phyloP scores from a whole-genome alignment of 768 basidiomycete genomes.

The Rhodocollybia butyracea region DNA sequence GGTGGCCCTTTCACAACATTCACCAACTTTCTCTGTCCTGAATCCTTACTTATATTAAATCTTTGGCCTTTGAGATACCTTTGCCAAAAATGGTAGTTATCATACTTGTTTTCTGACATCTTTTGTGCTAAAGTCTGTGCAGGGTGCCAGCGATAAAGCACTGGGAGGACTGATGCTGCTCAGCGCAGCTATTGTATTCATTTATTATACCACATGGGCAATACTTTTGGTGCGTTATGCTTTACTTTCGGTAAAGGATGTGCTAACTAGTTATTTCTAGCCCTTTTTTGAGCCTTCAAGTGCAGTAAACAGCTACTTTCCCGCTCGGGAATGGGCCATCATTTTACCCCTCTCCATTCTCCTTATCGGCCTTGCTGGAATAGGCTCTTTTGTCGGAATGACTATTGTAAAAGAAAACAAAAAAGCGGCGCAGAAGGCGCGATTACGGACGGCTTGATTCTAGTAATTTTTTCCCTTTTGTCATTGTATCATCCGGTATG shows the following conservation, averaged over 20 bases:
- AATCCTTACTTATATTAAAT: too few species aligned
- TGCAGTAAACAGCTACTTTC: constrained; percentile 77
- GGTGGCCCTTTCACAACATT: too few species aligned
- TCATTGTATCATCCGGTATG: neutral
- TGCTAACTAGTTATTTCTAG: constrained; percentile 29
- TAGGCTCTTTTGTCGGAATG: constrained; percentile 76
- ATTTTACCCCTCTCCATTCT: constrained; percentile 83
- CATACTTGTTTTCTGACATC: neutral
- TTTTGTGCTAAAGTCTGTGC: constrained; percentile 6
- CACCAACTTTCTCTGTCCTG: too few species aligned
- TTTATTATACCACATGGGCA: constrained; percentile 92
- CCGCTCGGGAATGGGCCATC: constrained; percentile 89
- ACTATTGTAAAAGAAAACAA: constrained; percentile 74
- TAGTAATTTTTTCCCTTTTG: constrained; percentile 8
- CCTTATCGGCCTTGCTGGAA: constrained; percentile 72
- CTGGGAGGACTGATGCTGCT: constrained; percentile 80
- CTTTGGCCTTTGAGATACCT: too few species aligned
- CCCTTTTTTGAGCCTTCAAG: constrained; percentile 81
- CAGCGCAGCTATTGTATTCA: constrained; percentile 70
- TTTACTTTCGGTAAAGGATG: neutral
- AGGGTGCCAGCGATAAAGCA: constrained; percentile 81
- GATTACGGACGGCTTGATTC: constrained; percentile 54
- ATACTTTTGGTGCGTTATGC: constrained; percentile 66
- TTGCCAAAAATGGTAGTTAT: constrained; percentile 20
- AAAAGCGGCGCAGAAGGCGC: constrained; percentile 63